phyloP scores from a whole-genome alignment of 2,329 filamentous ascomycete species.

The Saccharata proteae region DNA sequence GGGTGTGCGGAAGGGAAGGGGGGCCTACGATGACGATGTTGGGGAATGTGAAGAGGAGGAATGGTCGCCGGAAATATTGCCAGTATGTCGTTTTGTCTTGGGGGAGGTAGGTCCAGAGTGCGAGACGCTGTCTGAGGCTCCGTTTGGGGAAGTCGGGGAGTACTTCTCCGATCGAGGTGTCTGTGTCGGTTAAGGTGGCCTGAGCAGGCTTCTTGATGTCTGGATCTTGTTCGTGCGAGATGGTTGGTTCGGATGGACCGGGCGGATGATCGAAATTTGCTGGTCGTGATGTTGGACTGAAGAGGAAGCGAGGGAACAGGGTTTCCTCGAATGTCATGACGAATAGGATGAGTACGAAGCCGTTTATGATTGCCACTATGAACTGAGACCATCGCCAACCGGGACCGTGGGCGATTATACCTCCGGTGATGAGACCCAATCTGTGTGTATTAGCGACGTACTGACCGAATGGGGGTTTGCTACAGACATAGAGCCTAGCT shows the following conservation, averaged over 20 bases:
- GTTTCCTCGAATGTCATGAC: conserved; percentile 24
- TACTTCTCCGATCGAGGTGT: conserved; percentile 3
- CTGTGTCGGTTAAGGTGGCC: background rate
- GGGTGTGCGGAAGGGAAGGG: background rate
- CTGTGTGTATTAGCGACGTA: background rate
- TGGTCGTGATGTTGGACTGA: conserved; percentile 7
- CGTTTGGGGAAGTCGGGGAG: conserved; percentile 11
- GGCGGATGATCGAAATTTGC: too few relatives aligned
- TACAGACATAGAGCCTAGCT: conserved; percentile 22
- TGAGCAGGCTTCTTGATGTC: conserved; percentile 4
- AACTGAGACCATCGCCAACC: conserved; percentile 24
- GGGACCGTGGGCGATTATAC: conserved; percentile 22
- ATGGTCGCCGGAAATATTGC: conserved; percentile 29
- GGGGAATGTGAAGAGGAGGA: conserved; percentile 27
- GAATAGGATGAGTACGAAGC: conserved; percentile 11
- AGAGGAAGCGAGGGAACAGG: conserved; percentile 23
- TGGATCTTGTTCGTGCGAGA: background rate
- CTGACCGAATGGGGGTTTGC: too few relatives aligned
- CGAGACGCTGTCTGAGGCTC: conserved; percentile 12
- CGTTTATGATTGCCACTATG: conserved; percentile 21
- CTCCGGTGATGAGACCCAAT: conserved; percentile 25
- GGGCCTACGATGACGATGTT: conserved; percentile 23
- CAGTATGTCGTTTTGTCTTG: conserved; percentile 26
- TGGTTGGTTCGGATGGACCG: background rate
- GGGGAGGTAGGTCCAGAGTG: conserved; percentile 15